Evolutionary conservation across 768 basidiomycete species (phyloP).

Genomic region (Lactifluus volemus): DNA sequence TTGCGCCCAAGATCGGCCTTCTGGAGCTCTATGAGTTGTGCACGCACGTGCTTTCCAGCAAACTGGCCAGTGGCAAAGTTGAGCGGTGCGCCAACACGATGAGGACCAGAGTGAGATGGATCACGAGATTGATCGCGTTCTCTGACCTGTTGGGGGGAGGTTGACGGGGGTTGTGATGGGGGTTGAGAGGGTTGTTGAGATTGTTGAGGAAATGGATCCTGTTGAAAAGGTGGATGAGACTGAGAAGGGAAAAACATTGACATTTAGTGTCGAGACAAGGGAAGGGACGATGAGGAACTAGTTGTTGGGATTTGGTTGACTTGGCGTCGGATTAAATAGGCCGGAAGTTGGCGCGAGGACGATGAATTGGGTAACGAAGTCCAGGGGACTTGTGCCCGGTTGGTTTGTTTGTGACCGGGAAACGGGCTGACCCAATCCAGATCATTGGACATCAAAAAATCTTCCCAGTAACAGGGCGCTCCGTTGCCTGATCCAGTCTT

Average conservation of each 20-base stretch:
- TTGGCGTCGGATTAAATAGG: conserved; percentile 12
- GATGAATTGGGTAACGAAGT: too few relatives aligned
- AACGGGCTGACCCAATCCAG: conserved; percentile 4
- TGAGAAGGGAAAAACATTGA: conserved; percentile 6
- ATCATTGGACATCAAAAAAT: background rate
- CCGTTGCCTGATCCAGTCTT: conserved; percentile 5
- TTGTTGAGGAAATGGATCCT: conserved; percentile 1
- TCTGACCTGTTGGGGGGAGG: background rate
- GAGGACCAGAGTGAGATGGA: background rate
- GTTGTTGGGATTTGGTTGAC: background rate
- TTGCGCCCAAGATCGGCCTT: conserved; percentile 29
- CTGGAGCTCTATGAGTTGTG: conserved; percentile 24
- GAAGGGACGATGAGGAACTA: background rate
- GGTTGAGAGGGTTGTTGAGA: background rate
- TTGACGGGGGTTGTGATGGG: background rate
- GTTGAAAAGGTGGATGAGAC: background rate
- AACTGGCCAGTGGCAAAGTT: conserved; percentile 26
- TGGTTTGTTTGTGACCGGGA: conserved; percentile 7
- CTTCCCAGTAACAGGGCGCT: conserved; percentile 16
- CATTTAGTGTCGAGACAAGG: background rate
- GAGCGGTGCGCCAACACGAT: conserved; percentile 23
- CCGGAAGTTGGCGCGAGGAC: conserved; percentile 12
- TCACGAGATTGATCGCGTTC: conserved; percentile 10
- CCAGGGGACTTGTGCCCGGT: background rate
- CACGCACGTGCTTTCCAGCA: conserved; percentile 24